These are phyloP conservation scores for Glycine tomentella DNA, from an alignment of 306 rosid species.

Conservation along the genomic window DNA sequence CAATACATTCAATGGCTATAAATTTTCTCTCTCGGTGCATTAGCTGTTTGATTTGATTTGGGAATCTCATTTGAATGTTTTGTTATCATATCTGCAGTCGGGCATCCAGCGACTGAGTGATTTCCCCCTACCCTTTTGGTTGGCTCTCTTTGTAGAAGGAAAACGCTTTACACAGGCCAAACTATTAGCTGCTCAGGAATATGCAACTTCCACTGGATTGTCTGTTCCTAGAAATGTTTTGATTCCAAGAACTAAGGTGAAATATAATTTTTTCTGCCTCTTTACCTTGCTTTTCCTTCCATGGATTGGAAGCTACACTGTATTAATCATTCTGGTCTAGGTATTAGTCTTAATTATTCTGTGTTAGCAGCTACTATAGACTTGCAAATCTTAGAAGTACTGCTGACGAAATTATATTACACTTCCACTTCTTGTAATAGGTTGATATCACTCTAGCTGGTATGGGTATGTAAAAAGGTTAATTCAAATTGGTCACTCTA, in stretches of 20 bases:
- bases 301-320: conserved; percentile 14
- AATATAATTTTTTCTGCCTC: conserved; percentile 1
- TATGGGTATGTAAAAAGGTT: too few species aligned
- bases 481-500: too few species aligned
- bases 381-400: conserved; percentile 6
- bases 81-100: conserved; percentile 65
- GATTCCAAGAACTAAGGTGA: conserved; percentile 98
- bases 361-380: conserved; percentile 3
- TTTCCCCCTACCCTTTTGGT: conserved; percentile 95
- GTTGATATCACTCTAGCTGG: too few species aligned
- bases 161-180: conserved; percentile 95
- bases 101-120: conserved; percentile 83
- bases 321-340: neutral
- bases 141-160: conserved; percentile 99
- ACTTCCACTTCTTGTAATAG: too few species aligned
- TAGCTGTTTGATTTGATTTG: conserved; percentile 30
- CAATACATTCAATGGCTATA: neutral
- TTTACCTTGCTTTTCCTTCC: conserved; percentile 6
- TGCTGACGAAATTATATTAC: too few species aligned
- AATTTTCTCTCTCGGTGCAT: neutral
- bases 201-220: conserved; percentile 77
- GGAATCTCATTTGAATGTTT: conserved; percentile 49
- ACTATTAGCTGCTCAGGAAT: conserved; percentile 90
- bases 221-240: conserved; percentile 89
- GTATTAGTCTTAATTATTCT: conserved; percentile 20